Conservation (phyloP, 257 asterid species). For the Avicennia marina region DNA sequence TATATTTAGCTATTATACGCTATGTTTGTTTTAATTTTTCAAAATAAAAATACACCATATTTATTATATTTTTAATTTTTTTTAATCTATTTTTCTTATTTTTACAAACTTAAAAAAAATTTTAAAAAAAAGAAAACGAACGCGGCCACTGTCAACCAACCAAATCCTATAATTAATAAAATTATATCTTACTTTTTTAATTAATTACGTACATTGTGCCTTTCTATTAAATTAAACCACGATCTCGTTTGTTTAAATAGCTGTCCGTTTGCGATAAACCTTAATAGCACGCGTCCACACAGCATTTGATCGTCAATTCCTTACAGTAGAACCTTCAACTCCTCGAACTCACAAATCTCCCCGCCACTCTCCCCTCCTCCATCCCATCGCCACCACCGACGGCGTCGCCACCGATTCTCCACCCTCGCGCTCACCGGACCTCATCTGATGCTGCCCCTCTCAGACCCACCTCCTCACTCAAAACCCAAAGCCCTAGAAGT, state of each 20-base stretch:
- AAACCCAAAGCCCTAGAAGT: constrained; percentile 29
- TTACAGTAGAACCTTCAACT: constrained; percentile 7
- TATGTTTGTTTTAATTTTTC: too few relatives aligned
- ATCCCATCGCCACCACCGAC: background rate
- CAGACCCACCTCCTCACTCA: constrained; percentile 28
- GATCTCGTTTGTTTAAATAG: constrained; percentile 5
- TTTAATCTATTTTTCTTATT: too few relatives aligned
- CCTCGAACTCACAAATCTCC: background rate
- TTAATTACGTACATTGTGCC: too few relatives aligned
- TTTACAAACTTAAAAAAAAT: too few relatives aligned
- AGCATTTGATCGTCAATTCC: constrained; percentile 7
- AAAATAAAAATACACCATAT: too few relatives aligned
- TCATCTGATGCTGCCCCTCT: constrained; percentile 33
- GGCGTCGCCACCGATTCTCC: background rate
- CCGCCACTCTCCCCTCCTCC: background rate
- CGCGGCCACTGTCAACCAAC: too few relatives aligned
- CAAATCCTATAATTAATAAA: too few relatives aligned
- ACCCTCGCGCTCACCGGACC: background rate
- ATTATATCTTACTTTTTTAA: too few relatives aligned
- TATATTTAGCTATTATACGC: too few relatives aligned
- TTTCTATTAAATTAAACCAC: too few relatives aligned
- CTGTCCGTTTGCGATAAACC: constrained; percentile 26
- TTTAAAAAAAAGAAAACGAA: too few relatives aligned
- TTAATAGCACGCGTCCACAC: constrained; percentile 27
- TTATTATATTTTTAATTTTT: too few relatives aligned